Base-by-base conservation (phyloP, 2,329 filamentous ascomycete species). In the Penicillium sp. region DNA sequence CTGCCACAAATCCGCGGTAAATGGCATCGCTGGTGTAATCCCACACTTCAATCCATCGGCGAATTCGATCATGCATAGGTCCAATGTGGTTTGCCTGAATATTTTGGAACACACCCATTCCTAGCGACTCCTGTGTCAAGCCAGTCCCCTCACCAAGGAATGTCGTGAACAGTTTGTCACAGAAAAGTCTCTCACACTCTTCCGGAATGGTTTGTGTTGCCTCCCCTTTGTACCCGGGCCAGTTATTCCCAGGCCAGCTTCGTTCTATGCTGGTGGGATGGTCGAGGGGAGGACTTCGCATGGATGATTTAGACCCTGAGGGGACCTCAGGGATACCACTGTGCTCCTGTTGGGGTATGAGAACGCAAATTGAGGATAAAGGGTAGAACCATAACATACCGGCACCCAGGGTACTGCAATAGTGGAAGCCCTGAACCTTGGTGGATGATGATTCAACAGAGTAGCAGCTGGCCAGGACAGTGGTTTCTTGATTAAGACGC, bases 141-240 rank as follows among this genome's bases (percentile, higher is more conserved):
- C 81, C 77, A 80, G 87, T 87, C 90, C 89, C 87, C 91, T 96
- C 92, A 96, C 91, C 93, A 84, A 89, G 90, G 87, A 97, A 96
- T 83, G 90, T 89, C 82, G 88, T 82, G 81, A 86, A 90, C 87
- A 96, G 90, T 85, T 88, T 89, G 89, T 93, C 91, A 82, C 93
- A 96, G 86, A 96, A 96, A 89, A 96, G 93, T 85, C 93, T 97
- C 92, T 96, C 93, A 96, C 93, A 96, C 91, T 96, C 92, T 92
- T 90, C 92, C 90, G 90, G 92, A 85, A 96, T 96, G 82, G 88
- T 88, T 80, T 90, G 87, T 90, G 91, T 87, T 88, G 92, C 92
- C 91, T 92, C 92, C 90, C 90, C 90, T 89, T 77, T 80, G 70
- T 77, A 74, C 76, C 77, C 77, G 72, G 66, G 64, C 63, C 65